A percentile compares a stretch with the other conserved stretches of the same genome.
Conservation (phyloP, 2,329 filamentous ascomycete genomes). For the Claviceps purpurea region DNA sequence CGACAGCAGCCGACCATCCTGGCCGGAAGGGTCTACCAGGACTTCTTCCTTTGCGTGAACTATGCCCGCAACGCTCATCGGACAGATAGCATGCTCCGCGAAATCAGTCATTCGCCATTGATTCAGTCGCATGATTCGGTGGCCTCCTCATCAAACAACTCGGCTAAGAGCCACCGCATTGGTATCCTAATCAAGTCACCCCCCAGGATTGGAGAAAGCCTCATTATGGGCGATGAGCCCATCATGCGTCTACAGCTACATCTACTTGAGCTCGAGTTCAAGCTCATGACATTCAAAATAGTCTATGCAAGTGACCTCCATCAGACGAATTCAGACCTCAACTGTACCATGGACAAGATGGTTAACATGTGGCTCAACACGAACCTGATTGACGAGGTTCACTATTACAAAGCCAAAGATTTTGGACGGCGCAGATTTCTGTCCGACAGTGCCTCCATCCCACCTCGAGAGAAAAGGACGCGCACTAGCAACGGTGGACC, state of each 20-base stretch:
- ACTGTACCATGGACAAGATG: conserved; percentile 13
- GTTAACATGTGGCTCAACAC: conserved; percentile 17
- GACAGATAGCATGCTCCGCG: conserved; percentile 7
- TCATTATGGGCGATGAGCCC: conserved; percentile 11
- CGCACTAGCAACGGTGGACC: conserved; percentile 10
- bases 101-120: conserved; percentile 12
- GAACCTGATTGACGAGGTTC: conserved; percentile 16
- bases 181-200: conserved; percentile 11
- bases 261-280: conserved; percentile 17
- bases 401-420: conserved; percentile 17
- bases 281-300: conserved; percentile 15
- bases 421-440: conserved; percentile 11
- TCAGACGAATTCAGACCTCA: conserved; percentile 9
- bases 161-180: conserved; percentile 10
- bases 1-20: conserved; percentile 11
- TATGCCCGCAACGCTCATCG: conserved; percentile 12
- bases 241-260: conserved; percentile 15
- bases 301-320: conserved; percentile 17
- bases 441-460: conserved; percentile 2
- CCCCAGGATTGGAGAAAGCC: conserved; percentile 11
- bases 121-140: conserved; percentile 11
- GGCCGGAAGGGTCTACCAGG: conserved; percentile 11
- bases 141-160: conserved; percentile 11
- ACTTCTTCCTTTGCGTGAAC: conserved; percentile 19
- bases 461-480: conserved; percentile 11